Evolutionary conservation across 1,139 yeast species (phyloP).

Genomic region (Blastobotrys indianensis): DNA sequence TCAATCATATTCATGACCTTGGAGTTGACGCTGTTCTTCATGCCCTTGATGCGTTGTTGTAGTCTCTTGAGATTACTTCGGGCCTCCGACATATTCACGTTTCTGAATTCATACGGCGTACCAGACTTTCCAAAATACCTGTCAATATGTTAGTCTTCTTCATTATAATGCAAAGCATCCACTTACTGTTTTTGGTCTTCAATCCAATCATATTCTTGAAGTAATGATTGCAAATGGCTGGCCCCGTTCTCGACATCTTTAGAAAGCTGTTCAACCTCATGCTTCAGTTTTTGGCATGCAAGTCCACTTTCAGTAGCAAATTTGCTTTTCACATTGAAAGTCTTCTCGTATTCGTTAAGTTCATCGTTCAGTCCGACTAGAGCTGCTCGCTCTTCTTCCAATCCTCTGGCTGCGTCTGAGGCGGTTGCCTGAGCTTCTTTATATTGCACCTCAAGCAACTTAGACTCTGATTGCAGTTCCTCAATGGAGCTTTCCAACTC

Average conservation of each 20-base stretch:
- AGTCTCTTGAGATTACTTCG: conserved; percentile 53
- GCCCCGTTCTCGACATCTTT: conserved; percentile 39
- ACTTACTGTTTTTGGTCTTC: conserved; percentile 48
- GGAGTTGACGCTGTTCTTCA: conserved; percentile 79
- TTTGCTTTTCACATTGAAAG: conserved; percentile 49
- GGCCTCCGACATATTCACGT: conserved; percentile 58
- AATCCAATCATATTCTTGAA: conserved; percentile 66
- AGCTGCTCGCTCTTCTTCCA: conserved; percentile 59
- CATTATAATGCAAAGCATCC: conserved; percentile 37
- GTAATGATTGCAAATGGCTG: conserved; percentile 44
- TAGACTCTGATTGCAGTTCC: conserved; percentile 39
- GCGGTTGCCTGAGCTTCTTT: conserved; percentile 33
- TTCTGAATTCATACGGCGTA: conserved; percentile 37
- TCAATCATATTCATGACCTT: conserved; percentile 94
- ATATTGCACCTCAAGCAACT: conserved; percentile 31
- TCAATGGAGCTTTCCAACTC: conserved; percentile 35
- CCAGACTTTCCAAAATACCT: conserved; percentile 35
- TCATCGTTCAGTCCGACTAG: conserved; percentile 74
- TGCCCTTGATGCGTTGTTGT: conserved; percentile 56
- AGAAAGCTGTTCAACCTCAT: conserved; percentile 57
- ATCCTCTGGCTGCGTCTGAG: conserved; percentile 37
- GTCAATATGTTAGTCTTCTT: not conserved
- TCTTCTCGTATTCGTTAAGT: conserved; percentile 53
- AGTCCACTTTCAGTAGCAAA: conserved; percentile 47
- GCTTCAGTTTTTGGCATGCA: conserved; percentile 52